phyloP scores from a whole-genome alignment of 2,329 filamentous ascomycete species.

The Botrytis tulipae region DNA sequence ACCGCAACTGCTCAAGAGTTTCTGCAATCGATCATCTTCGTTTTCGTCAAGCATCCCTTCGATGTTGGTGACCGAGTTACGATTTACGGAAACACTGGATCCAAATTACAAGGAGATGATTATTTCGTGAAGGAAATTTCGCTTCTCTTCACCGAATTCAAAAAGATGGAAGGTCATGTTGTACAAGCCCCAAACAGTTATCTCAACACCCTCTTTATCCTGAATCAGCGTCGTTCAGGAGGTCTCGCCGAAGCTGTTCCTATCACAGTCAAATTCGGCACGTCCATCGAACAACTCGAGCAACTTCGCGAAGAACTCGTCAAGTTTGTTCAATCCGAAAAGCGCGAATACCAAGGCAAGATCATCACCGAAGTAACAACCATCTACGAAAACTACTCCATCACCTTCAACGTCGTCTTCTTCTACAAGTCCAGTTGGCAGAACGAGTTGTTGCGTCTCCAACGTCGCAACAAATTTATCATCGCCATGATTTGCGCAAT shows the following conservation, averaged over 20 bases:
- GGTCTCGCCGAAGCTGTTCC: slow-evolving; percentile 83
- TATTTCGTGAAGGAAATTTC: slow-evolving; percentile 96
- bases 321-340: slow-evolving; percentile 79
- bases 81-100: slow-evolving; percentile 85
- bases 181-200: slow-evolving; percentile 95
- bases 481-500: slow-evolving; percentile 87
- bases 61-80: slow-evolving; percentile 93
- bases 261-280: slow-evolving; percentile 85
- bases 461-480: slow-evolving; percentile 90
- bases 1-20: slow-evolving; percentile 93
- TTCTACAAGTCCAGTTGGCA: slow-evolving; percentile 98
- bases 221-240: slow-evolving; percentile 89
- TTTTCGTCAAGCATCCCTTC: slow-evolving; percentile 96
- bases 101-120: slow-evolving; percentile 76
- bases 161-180: slow-evolving; percentile 96
- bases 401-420: slow-evolving; percentile 89
- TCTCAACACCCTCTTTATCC: slow-evolving; percentile 88
- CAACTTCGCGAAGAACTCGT: slow-evolving; percentile 75
- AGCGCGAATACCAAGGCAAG: slow-evolving; percentile 83
- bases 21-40: slow-evolving; percentile 88
- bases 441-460: slow-evolving; percentile 86
- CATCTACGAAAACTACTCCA: slow-evolving; percentile 78
- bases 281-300: slow-evolving; percentile 78
- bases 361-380: slow-evolving; percentile 81
- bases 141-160: slow-evolving; percentile 92